Conservation (phyloP, 495 filamentous ascomycete genomes). For the Aspergillus mulundensis region DNA sequence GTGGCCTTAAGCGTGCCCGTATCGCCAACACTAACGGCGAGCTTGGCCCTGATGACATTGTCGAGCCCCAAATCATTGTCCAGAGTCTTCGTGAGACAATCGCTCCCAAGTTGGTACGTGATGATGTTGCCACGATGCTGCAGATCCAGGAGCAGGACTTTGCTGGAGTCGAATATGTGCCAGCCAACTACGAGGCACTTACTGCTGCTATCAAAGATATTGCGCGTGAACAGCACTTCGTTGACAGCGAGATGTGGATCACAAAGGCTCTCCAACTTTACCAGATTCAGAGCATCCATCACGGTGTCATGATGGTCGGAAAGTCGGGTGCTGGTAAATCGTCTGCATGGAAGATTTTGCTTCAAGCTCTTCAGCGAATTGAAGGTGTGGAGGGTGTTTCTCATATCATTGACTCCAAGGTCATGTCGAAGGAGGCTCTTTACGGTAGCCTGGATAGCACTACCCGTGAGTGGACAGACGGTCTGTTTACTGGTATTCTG, state of each 20-base stretch:
- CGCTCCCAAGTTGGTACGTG: slow-evolving; percentile 89
- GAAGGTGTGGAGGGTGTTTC: slow-evolving; percentile 90
- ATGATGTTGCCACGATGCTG: slow-evolving; percentile 85
- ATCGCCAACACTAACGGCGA: slow-evolving; percentile 54
- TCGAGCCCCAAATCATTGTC: slow-evolving; percentile 97
- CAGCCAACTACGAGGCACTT: slow-evolving; percentile 75
- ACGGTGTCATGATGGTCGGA: slow-evolving; percentile 99
- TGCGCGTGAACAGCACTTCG: slow-evolving; percentile 74
- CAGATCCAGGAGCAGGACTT: slow-evolving; percentile 81
- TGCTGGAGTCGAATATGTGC: slow-evolving; percentile 87
- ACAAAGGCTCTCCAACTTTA: slow-evolving; percentile 93
- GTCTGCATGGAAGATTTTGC: slow-evolving; percentile 86
- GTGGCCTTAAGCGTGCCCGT: slow-evolving; percentile 85
- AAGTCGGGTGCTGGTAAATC: slow-evolving; percentile 95
- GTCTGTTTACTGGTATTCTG: slow-evolving; percentile 94
- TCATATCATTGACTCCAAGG: slow-evolving; percentile 98
- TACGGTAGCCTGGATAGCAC: slow-evolving; percentile 96
- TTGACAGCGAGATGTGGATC: slow-evolving; percentile 93
- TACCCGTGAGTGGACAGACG: slow-evolving; percentile 97
- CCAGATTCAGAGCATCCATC: slow-evolving; percentile 95
- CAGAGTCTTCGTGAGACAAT: slow-evolving; percentile 98
- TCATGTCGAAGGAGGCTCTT: slow-evolving; percentile 97
- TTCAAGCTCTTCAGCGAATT: slow-evolving; percentile 85
- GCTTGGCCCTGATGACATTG: slow-evolving; percentile 64
- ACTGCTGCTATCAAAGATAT: slow-evolving; percentile 76